A percentile compares a stretch with the other conserved stretches of the same genome.
phyloP scores from a whole-genome alignment of 805 yeast genomes.

The Yamadazyma akitaensis region DNA sequence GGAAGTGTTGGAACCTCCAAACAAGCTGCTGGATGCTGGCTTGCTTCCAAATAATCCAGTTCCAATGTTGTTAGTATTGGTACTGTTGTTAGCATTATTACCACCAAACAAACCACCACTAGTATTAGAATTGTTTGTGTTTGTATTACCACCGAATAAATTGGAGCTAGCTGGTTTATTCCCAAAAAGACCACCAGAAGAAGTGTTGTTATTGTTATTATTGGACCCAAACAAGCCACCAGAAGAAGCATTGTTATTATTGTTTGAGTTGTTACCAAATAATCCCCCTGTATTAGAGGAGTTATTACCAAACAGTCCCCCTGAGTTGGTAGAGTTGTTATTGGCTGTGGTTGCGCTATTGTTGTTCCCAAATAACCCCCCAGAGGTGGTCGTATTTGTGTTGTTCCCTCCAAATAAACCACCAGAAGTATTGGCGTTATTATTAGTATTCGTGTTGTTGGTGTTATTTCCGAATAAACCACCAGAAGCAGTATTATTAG shows the following conservation, averaged over 20 bases:
- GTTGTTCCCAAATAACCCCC: constrained; percentile 12
- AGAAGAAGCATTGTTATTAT: not conserved
- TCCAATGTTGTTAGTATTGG: not conserved
- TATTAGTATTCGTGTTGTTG: not conserved
- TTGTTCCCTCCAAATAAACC: constrained; percentile 10
- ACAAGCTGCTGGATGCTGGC: constrained; percentile 7
- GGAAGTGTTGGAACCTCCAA: constrained; percentile 10
- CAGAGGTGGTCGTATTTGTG: constrained; percentile 1
- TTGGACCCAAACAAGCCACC: constrained; percentile 23
- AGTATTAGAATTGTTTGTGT: constrained; percentile 5
- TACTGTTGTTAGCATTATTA: constrained; percentile 13
- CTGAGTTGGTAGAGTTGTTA: constrained; percentile 16
- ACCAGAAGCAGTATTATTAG: constrained; percentile 1
- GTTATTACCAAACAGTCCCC: constrained; percentile 11
- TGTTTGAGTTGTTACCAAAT: constrained; percentile 7
- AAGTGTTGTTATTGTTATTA: not conserved
- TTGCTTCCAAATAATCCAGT: constrained; percentile 26
- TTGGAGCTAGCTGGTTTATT: constrained; percentile 14
- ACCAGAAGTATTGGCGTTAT: constrained; percentile 6
- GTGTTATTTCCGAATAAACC: constrained; percentile 6
- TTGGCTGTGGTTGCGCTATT: not conserved
- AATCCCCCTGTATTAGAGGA: constrained; percentile 5
- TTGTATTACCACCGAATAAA: constrained; percentile 19
- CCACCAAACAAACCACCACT: constrained; percentile 22
- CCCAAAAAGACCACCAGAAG: constrained; percentile 14